Evolutionary conservation across 371 early-diverging fungal genomes (phyloP), one percentile per base, ranked within the genome.

Genomic region (Nematocida sp.): DNA sequence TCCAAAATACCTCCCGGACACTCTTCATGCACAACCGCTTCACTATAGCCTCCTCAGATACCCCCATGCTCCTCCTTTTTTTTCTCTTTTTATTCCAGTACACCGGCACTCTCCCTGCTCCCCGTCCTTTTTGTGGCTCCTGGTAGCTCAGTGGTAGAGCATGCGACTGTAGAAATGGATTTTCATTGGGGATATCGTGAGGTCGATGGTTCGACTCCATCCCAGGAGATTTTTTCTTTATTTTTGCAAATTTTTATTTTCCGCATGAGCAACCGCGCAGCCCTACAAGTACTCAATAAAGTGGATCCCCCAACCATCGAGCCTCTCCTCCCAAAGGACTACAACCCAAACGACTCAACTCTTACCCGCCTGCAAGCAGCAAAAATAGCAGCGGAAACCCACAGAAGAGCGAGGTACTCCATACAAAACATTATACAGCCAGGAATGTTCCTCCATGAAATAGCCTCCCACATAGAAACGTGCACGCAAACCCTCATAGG

Each of bases 361-460:
- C 30, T 45, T 7, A 30, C 11, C 11, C 7, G n/a, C 11, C 13
- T 71, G 16, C 60, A 71, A 54, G n/a, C 50, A 11, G 84, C 92
- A 49, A 89, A 96, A 35, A 83, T 81, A 18, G 84, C 84, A 81
- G 83, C 84, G 25, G 83, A 84, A 55, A 83, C 82, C 0, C 85
- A 86, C 55, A 84, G 87, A 55, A 85, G 87, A 69, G 86, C 93
- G 3, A 90, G 99, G 55, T 80, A 85, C 59, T 90, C 92, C 79
- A 90, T 92, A 20, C 88, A 87, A 65, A 86, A 89, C 65, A 82
- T 82, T 40, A 89, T 96, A 71, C 90, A 91, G 85, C 97, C 97
- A 20, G 99, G 99, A 48, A 91, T 95, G 89, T 84, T 88, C 42
- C 89, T 95, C 90, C 89, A 89, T 20, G 93, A 93, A 25, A 91